Base-by-base conservation (phyloP, 495 filamentous ascomycete genomes). In the Penicillium cinerascens region DNA sequence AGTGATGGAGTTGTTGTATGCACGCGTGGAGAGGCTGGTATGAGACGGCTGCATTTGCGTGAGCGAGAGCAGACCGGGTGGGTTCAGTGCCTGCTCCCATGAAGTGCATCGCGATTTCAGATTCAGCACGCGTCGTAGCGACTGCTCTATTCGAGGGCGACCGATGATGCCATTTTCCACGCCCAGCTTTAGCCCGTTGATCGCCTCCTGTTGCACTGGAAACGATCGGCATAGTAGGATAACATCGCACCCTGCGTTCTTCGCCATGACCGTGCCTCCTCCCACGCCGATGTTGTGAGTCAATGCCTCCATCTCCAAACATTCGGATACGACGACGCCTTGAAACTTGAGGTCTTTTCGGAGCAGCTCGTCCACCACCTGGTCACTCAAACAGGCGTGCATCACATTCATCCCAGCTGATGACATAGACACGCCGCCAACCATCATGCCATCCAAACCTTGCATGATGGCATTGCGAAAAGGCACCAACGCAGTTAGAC, bases 251-350 rank as follows among this genome's bases (percentile, higher is more conserved):
- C 91, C 91, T 16, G 91, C 91, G 64, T 93, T 91, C 50, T 95
- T 88, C 0, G 91, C 91, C 91, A 96, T 96, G 48, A 95, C 89
- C 0, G 88, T 93, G 15, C 91, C 90, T 13, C 89, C 89, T 51
- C 89, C 87, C n/a, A 96, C 88, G 11, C 91, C 91, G 55, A 95
- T 93, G 55, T 95, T 92, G 55, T 91, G 88, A 45, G 87, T 87
- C 13, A 96, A 77, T 1, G 89, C 89, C 58, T 96, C 91, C 91
- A 95, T 96, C 66, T 95, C 91, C n/a, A 95, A 75, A 51, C 91
- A 96, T 60, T 96, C 91, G 0, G 90, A 95, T 39, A 96, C 87
- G n/a, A 90, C 89, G 6, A 96, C 91, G 3, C 91, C 91, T 50
- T 89, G 78, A 60, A 96, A 96, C 7, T 87, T 85, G 40, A 96